Evolutionary conservation across 225 moss, liverwort and hornwort genomes (phyloP), one percentile per base, ranked within the genome.

Genomic region (Physcomitrium patens): DNA sequence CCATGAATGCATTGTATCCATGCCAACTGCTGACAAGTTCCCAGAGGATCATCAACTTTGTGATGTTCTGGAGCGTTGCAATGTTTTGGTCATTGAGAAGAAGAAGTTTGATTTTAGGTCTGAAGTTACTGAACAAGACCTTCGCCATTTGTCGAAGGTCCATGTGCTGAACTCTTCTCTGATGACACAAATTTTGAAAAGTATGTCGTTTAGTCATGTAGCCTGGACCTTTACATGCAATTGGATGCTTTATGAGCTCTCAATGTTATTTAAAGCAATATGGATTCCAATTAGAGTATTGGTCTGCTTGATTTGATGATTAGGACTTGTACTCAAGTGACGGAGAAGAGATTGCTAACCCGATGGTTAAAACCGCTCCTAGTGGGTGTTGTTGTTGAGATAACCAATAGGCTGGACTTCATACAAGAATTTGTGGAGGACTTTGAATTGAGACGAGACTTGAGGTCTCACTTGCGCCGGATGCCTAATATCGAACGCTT

Each of bases 341-440:
- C 94, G 93, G 97, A 94, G 6, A 97, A 94, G 71, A 84, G 94
- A 68, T 72, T 97, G 80, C 83, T 97, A 13, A 91, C 92, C 56
- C 86, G 94, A 61, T 97, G 97, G 94, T 84, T 97, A 82, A 97
- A 97, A 77, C 94, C 94, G 63, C 97, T 94, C 45, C 92, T 94
- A 28, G 76, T 97, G 70, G 91, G 94, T n/a, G n/a, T n/a, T 80
- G 94, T 97, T 14, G 63, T 23, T 15, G 97, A 92, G 81, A 97
- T 97, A 46, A 78, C 56, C 46, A 81, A 73, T 56, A 89, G 97
- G 73, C 69, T 94, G 60, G 97, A 97, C 68, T 78, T 80, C 24
- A 94, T 94, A 41, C 91, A 94, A 77, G 86, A 86, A 55, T 97
- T 97, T 81, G 91, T 91, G 53, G 94, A 94, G 73, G 83, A 75